Evolutionary conservation across 1,284 basidiomycete genomes (phyloP).

Genomic region (Lignosus rhinocerotis): DNA sequence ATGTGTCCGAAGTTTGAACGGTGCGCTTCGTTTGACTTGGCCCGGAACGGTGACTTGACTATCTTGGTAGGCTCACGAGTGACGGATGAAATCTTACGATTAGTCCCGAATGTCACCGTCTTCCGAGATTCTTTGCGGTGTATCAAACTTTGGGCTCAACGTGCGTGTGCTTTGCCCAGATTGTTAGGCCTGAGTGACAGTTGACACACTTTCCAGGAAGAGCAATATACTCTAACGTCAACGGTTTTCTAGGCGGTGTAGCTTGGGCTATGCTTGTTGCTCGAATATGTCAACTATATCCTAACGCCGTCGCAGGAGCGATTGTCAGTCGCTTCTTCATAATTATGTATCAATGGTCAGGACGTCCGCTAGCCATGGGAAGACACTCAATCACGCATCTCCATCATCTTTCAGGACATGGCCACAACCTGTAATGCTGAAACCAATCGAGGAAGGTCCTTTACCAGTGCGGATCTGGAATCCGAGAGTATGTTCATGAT

Average conservation of each 20-base stretch:
- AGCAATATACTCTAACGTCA: conserved; percentile 98
- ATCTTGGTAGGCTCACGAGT: conserved; percentile 80
- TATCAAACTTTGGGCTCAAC: conserved; percentile 97
- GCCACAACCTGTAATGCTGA: conserved; percentile 96
- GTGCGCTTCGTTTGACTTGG: conserved; percentile 42
- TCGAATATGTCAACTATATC: conserved; percentile 98
- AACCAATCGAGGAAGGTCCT: conserved; percentile 95
- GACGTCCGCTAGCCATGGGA: conserved; percentile 2
- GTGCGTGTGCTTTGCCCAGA: conserved; percentile 48
- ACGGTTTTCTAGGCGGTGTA: conserved; percentile 97
- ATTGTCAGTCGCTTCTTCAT: conserved; percentile 98
- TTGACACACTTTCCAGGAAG: conserved; percentile 53
- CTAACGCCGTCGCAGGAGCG: conserved; percentile 90
- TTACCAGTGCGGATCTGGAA: conserved; percentile 97
- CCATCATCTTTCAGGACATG: conserved; percentile 67
- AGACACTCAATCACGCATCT: background rate
- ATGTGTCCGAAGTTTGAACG: conserved; percentile 93
- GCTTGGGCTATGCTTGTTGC: conserved; percentile 99
- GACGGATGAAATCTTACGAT: conserved; percentile 92
- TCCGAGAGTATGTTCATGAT: conserved; percentile 68
- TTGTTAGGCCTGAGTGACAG: conserved; percentile 6
- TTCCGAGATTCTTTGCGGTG: conserved; percentile 94
- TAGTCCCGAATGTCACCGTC: conserved; percentile 93
- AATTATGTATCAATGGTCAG: conserved; percentile 94
- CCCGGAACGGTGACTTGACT: background rate